These are phyloP conservation scores for Flaveria brownii DNA, from an alignment of 129 eudicot genomes.

Conservation along the genomic window DNA sequence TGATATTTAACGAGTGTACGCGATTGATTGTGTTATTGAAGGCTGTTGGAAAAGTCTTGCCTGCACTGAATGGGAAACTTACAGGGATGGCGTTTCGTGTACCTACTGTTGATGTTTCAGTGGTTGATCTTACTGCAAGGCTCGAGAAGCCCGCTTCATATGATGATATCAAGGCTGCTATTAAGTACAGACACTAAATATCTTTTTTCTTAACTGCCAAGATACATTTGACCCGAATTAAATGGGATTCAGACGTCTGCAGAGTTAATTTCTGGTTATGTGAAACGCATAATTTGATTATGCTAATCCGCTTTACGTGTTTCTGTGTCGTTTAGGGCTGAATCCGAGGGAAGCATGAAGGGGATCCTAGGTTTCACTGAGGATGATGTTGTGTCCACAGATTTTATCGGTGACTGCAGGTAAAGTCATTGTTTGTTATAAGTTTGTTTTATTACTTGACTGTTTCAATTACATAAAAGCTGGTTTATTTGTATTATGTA, in stretches of 20 bases:
- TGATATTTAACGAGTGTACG: background rate
- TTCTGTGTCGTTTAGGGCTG: slow-evolving; percentile 22
- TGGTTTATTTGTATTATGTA: background rate
- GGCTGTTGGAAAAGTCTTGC: slow-evolving; percentile 88
- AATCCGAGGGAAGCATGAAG: slow-evolving; percentile 55
- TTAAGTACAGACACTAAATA: slow-evolving; percentile 43
- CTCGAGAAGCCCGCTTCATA: slow-evolving; percentile 69
- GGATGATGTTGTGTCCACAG: slow-evolving; percentile 68
- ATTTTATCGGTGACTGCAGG: slow-evolving; percentile 67
- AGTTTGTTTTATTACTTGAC: background rate
- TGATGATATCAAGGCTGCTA: slow-evolving; percentile 71
- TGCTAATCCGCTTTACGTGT: background rate
- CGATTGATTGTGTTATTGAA: slow-evolving; percentile 27
- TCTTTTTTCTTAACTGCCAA: background rate
- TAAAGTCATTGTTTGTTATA: slow-evolving; percentile 13
- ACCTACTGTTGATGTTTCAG: slow-evolving; percentile 75
- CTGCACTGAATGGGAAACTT: slow-evolving; percentile 71
- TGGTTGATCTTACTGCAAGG: slow-evolving; percentile 73
- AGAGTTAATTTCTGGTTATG: background rate
- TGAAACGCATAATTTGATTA: background rate
- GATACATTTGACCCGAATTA: background rate
- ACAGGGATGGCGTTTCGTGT: slow-evolving; percentile 85
- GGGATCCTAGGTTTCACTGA: slow-evolving; percentile 68
- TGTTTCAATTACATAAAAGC: background rate
- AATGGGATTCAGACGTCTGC: background rate